A percentile compares a stretch with the other conserved stretches of the same genome.
Conservation (phyloP, 2,329 filamentous ascomycete species). For the Septoria linicola region DNA sequence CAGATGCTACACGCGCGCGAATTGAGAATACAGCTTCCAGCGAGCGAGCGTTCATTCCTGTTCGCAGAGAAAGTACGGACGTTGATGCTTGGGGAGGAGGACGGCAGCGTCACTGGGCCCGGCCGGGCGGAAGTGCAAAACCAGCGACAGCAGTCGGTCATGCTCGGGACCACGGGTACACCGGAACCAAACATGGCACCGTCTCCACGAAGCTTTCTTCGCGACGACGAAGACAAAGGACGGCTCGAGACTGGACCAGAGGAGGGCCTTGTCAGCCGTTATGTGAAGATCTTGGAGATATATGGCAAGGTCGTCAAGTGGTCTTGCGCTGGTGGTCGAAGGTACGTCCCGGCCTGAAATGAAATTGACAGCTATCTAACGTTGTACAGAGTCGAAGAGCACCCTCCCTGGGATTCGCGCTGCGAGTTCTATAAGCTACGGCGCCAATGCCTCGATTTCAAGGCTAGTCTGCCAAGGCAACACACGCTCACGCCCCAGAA, state of each 20-base stretch:
- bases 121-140: slow-evolving; percentile 43
- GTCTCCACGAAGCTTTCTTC: slow-evolving; percentile 22
- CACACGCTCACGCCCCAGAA: slow-evolving; percentile 62
- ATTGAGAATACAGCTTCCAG: slow-evolving; percentile 65
- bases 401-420: slow-evolving; percentile 60
- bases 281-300: slow-evolving; percentile 55
- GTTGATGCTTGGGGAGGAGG: slow-evolving; percentile 48
- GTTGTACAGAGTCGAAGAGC: slow-evolving; percentile 45
- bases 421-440: slow-evolving; percentile 58
- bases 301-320: slow-evolving; percentile 58
- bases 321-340: slow-evolving; percentile 58
- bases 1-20: slow-evolving; percentile 60
- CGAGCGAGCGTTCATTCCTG: slow-evolving; percentile 64
- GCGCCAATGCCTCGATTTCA: slow-evolving; percentile 54
- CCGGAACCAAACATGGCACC: slow-evolving; percentile 24
- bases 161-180: slow-evolving; percentile 29
- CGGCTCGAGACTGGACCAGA: slow-evolving; percentile 54
- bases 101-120: slow-evolving; percentile 37
- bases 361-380: too few species aligned
- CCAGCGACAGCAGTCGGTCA: slow-evolving; percentile 49
- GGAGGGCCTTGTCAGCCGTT: slow-evolving; percentile 51
- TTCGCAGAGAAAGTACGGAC: slow-evolving; percentile 60
- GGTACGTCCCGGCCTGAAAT: slow-evolving; percentile 42
- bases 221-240: slow-evolving; percentile 44
- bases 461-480: slow-evolving; percentile 54